A percentile compares a stretch with the other conserved stretches of the same genome.
Conservation (phyloP, 371 early-diverging fungal genomes). For the Haplosporangium sp. region DNA sequence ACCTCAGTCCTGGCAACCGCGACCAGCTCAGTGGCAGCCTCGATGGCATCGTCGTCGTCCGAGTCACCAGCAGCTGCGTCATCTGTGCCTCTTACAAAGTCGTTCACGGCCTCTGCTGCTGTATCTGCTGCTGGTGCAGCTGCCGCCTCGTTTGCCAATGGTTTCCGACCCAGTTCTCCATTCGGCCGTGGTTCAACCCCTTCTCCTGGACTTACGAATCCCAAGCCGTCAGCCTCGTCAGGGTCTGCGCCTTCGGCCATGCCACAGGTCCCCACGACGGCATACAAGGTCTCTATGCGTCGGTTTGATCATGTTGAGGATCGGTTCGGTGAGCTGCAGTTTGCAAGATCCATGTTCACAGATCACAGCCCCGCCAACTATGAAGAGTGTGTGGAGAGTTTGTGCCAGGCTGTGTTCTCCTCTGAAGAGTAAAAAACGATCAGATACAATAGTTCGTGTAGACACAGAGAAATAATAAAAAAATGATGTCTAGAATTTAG, state of each 20-base stretch:
- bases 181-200: slow-evolving; percentile 37
- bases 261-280: slow-evolving; percentile 15
- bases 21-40: slow-evolving; percentile 9
- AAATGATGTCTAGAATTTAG: too few species aligned
- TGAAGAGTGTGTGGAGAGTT: slow-evolving; percentile 64
- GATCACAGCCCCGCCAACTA: slow-evolving; percentile 80
- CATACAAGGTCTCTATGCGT: slow-evolving; percentile 63
- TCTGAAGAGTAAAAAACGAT: slow-evolving; percentile 14
- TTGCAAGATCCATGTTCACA: slow-evolving; percentile 76
- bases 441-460: too few species aligned
- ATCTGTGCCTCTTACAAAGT: slow-evolving; percentile 28
- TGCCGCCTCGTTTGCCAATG: slow-evolving; percentile 35
- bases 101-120: slow-evolving; percentile 31
- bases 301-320: slow-evolving; percentile 74
- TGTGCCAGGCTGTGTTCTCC: slow-evolving; percentile 33
- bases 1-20: slow-evolving; percentile 10
- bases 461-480: neutral
- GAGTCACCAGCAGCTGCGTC: slow-evolving; percentile 8
- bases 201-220: neutral
- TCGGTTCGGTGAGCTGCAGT: slow-evolving; percentile 75
- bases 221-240: slow-evolving; percentile 3
- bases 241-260: neutral
- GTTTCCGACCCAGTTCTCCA: slow-evolving; percentile 45
- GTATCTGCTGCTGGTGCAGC: slow-evolving; percentile 52
- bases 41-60: slow-evolving; percentile 17